phyloP scores from a whole-genome alignment of 805 yeast species.

The Yamadazyma paraphyllophila region DNA sequence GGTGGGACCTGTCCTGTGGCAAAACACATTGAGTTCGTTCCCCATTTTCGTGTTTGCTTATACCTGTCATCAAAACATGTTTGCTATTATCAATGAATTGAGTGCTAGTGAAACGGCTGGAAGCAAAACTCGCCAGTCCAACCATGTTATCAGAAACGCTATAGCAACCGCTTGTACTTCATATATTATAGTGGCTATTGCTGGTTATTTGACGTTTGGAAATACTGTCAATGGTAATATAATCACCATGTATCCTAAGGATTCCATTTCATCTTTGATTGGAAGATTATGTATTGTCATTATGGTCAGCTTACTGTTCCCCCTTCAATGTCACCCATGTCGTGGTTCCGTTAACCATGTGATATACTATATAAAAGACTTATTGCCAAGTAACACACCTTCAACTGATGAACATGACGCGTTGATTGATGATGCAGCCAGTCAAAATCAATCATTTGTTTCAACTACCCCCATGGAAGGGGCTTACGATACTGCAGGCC shows the following conservation, averaged over 20 bases:
- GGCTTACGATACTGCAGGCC: constrained; percentile 46
- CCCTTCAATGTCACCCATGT: constrained; percentile 80
- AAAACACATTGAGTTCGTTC: constrained; percentile 54
- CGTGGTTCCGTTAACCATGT: constrained; percentile 72
- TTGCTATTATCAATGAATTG: constrained; percentile 71
- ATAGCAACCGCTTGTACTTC: constrained; percentile 52
- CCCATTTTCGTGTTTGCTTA: constrained; percentile 77
- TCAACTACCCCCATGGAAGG: constrained; percentile 48
- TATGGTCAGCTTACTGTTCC: constrained; percentile 76
- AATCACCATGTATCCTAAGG: constrained; percentile 61
- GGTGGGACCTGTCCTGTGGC: constrained; percentile 41
- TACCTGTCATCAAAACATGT: constrained; percentile 80
- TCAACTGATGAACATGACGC: constrained; percentile 13
- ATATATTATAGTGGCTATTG: constrained; percentile 62
- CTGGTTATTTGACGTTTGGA: constrained; percentile 79
- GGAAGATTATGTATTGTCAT: constrained; percentile 65
- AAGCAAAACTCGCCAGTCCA: constrained; percentile 44
- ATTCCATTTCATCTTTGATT: constrained; percentile 44
- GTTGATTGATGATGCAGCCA: constrained; percentile 12
- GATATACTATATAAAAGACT: constrained; percentile 12
- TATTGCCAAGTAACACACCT: background rate
- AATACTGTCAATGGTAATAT: constrained; percentile 62
- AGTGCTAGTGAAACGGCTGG: constrained; percentile 34
- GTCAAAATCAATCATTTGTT: constrained; percentile 34
- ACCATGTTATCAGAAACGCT: constrained; percentile 53